Conservation (phyloP, 2,329 filamentous ascomycete genomes). For the Aspergillus sp. region DNA sequence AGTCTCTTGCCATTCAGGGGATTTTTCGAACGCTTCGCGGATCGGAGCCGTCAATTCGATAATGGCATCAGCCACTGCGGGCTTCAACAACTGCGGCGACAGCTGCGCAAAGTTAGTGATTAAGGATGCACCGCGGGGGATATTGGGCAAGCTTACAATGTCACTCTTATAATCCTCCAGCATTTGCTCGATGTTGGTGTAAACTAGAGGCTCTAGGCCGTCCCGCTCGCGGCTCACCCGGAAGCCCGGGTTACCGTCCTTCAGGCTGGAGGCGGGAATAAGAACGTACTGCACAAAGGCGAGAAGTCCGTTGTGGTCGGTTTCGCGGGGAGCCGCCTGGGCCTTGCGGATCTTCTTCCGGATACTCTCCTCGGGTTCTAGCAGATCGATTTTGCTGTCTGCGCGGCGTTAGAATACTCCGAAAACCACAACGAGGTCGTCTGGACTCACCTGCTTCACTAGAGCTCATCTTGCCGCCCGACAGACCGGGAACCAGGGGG, state of each 20-base stretch:
- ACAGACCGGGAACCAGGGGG: slow-evolving; percentile 84
- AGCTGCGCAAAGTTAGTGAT: slow-evolving; percentile 48
- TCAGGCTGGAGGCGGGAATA: slow-evolving; percentile 59
- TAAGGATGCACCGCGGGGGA: neutral
- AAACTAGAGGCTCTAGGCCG: slow-evolving; percentile 68
- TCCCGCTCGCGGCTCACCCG: slow-evolving; percentile 63
- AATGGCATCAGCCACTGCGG: slow-evolving; percentile 73
- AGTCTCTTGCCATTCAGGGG: slow-evolving; percentile 75
- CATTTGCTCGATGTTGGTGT: slow-evolving; percentile 71
- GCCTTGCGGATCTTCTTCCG: slow-evolving; percentile 85
- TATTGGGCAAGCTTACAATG: slow-evolving; percentile 53
- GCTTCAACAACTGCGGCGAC: slow-evolving; percentile 83
- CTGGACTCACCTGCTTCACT: slow-evolving; percentile 49
- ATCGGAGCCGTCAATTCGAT: slow-evolving; percentile 75
- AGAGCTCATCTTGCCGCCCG: slow-evolving; percentile 83
- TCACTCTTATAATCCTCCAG: slow-evolving; percentile 79
- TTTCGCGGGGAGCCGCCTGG: slow-evolving; percentile 68
- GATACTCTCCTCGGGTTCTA: slow-evolving; percentile 73
- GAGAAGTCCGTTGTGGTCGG: slow-evolving; percentile 83
- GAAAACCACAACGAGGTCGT: neutral
- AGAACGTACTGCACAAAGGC: slow-evolving; percentile 85
- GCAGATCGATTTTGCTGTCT: slow-evolving; percentile 73
- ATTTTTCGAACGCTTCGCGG: slow-evolving; percentile 66
- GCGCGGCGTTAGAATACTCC: slow-evolving; percentile 2
- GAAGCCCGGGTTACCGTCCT: slow-evolving; percentile 59